These are phyloP conservation scores for Albatrellus sp. DNA, from an alignment of 1,284 basidiomycete genomes.

Conservation along the genomic window DNA sequence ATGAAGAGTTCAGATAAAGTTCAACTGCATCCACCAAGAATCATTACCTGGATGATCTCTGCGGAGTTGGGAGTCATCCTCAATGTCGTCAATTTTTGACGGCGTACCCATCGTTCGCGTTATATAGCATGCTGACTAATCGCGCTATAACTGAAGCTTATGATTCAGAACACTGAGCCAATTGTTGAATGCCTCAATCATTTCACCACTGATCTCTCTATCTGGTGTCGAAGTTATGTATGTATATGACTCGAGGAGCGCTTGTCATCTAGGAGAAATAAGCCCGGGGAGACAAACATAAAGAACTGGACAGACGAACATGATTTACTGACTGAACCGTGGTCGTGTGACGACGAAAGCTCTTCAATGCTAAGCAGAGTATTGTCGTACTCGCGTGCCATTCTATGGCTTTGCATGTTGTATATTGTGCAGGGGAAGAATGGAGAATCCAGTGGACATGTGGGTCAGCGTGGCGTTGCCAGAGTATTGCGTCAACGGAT, in stretches of 20 bases:
- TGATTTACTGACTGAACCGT: too few relatives aligned
- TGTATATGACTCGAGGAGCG: conserved; percentile 82
- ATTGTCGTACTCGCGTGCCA: too few relatives aligned
- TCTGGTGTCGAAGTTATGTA: conserved; percentile 83
- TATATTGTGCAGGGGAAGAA: too few relatives aligned
- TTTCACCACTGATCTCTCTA: conserved; percentile 82
- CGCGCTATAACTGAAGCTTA: conserved; percentile 66
- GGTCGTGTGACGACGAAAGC: too few relatives aligned
- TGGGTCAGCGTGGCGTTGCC: too few relatives aligned
- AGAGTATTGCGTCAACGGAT: too few relatives aligned
- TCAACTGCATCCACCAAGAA: not conserved
- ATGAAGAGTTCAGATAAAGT: not conserved
- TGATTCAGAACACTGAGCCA: conserved; percentile 80
- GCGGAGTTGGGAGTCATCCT: conserved; percentile 88
- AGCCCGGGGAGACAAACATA: too few relatives aligned
- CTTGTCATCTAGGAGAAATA: conserved; percentile 19
- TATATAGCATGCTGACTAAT: conserved; percentile 91
- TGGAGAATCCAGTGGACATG: too few relatives aligned
- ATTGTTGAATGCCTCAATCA: conserved; percentile 90
- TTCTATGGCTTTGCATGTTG: too few relatives aligned
- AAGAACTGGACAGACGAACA: too few relatives aligned
- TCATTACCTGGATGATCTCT: conserved; percentile 67
- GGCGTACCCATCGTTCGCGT: too few relatives aligned
- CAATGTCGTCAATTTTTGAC: conserved; percentile 97
- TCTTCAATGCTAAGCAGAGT: too few relatives aligned